phyloP scores from a whole-genome alignment of 2,329 filamentous ascomycete species.

The Trichoderma lentiforme region DNA sequence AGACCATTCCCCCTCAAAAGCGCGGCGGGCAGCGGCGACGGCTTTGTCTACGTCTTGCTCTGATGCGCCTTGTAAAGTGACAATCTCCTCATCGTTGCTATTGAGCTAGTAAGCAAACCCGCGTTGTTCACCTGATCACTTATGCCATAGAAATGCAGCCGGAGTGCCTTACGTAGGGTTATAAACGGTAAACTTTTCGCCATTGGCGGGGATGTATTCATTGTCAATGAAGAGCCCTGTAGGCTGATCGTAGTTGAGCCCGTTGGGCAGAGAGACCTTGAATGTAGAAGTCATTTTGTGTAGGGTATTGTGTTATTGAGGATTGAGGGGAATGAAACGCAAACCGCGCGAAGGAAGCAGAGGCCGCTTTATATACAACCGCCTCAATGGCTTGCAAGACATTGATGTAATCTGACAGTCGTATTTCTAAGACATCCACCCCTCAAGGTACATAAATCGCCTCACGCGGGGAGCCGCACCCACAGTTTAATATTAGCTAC shows the following conservation, averaged over 20 bases:
- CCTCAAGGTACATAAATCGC: not conserved
- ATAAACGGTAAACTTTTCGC: conserved; percentile 13
- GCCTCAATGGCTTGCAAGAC: not conserved
- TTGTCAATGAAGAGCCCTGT: conserved; percentile 15
- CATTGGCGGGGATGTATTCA: conserved; percentile 9
- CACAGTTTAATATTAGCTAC: not conserved
- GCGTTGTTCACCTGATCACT: not conserved
- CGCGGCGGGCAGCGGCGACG: conserved; percentile 73
- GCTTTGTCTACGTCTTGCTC: conserved; percentile 63
- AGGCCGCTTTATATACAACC: not conserved
- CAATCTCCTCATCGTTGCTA: not conserved
- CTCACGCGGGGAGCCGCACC: not conserved
- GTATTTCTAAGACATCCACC: not conserved
- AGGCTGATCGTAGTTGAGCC: conserved; percentile 7
- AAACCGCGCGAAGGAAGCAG: not conserved
- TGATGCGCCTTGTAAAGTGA: conserved; percentile 5
- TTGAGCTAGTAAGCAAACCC: not conserved
- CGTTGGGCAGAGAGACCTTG: conserved; percentile 22
- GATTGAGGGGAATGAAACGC: not conserved
- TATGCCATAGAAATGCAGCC: not conserved
- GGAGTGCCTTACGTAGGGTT: not conserved
- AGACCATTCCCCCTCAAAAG: conserved; percentile 67
- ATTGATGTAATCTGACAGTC: conserved; percentile 8
- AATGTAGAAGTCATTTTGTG: conserved; percentile 2
- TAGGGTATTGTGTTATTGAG: not conserved